Evolutionary conservation across 1,284 basidiomycete species (phyloP).

Genomic region (Tilletiopsis washingtonensis): DNA sequence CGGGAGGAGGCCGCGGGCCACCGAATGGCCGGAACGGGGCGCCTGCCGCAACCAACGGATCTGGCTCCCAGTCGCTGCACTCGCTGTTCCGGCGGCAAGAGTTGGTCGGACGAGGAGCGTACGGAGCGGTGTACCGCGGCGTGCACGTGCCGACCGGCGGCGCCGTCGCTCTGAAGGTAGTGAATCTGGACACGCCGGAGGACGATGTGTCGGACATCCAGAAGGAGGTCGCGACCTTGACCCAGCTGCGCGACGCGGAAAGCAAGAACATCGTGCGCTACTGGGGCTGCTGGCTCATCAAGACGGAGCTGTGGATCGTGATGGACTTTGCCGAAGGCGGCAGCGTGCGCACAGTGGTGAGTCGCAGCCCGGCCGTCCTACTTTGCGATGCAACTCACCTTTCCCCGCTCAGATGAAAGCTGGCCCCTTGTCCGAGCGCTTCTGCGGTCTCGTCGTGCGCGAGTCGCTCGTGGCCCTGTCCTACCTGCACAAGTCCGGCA

Average conservation of each 20-base stretch:
- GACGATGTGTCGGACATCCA: conserved; percentile 96
- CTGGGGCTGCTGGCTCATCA: conserved; percentile 89
- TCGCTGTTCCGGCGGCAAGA: conserved; percentile 34
- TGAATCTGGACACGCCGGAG: conserved; percentile 84
- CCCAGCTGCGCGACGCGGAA: conserved; percentile 67
- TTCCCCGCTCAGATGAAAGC: conserved; percentile 58
- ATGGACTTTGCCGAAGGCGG: conserved; percentile 98
- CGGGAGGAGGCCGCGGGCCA: conserved; percentile 17
- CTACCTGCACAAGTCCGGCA: conserved; percentile 84
- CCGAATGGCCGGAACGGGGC: conserved; percentile 14
- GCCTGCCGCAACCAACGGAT: conserved; percentile 9
- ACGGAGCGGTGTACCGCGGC: conserved; percentile 43
- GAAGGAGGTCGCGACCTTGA: conserved; percentile 84
- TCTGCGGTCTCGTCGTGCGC: conserved; percentile 75
- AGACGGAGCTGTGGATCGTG: conserved; percentile 92
- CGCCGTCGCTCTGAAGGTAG: conserved; percentile 91
- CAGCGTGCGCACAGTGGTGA: conserved; percentile 74
- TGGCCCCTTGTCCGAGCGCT: conserved; percentile 74
- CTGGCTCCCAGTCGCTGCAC: conserved; percentile 15
- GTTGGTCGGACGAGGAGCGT: conserved; percentile 43
- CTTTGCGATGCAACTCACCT: too few relatives aligned
- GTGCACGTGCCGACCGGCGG: conserved; percentile 72
- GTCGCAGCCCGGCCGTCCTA: too few relatives aligned
- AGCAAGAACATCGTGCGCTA: conserved; percentile 89
- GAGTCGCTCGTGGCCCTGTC: conserved; percentile 78